A percentile compares a stretch with the other conserved stretches of the same genome.
Evolutionary conservation across 768 basidiomycete species (phyloP).

Genomic region (Pleurotus ostreatus): DNA sequence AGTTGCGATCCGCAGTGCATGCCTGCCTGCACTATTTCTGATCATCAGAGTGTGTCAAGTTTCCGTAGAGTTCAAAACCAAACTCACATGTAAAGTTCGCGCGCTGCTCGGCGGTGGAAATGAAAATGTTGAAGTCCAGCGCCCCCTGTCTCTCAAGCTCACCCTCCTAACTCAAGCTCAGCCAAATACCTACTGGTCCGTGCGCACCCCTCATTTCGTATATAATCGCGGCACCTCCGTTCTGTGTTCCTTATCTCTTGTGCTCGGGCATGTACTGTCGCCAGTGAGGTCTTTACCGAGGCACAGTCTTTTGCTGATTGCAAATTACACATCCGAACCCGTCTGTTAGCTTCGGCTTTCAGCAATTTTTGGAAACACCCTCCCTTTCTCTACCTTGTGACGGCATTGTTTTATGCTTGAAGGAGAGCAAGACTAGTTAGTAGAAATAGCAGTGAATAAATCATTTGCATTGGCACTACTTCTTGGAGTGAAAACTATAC

Average conservation of each 20-base stretch:
- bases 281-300: slow-evolving; percentile 95
- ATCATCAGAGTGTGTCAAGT: too few species aligned
- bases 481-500: too few species aligned
- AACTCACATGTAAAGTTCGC: too few species aligned
- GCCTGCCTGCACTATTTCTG: too few species aligned
- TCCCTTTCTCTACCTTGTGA: slow-evolving; percentile 25
- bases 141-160: too few species aligned
- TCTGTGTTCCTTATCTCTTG: slow-evolving; percentile 62
- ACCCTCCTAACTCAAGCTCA: not conserved
- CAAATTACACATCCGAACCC: slow-evolving; percentile 97
- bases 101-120: too few species aligned
- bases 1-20: too few species aligned
- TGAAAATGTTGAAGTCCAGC: too few species aligned
- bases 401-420: not conserved
- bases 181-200: slow-evolving; percentile 38
- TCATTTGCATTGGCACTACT: too few species aligned
- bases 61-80: too few species aligned
- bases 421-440: slow-evolving; percentile 2
- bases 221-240: slow-evolving; percentile 30
- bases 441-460: too few species aligned
- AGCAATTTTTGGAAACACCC: slow-evolving; percentile 84
- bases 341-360: slow-evolving; percentile 84
- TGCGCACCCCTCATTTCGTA: slow-evolving; percentile 33
- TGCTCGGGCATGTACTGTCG: slow-evolving; percentile 95
- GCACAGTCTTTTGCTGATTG: slow-evolving; percentile 95